Base-by-base conservation (phyloP, 441 rosid species). In the Pelargonium citronellum region DNA sequence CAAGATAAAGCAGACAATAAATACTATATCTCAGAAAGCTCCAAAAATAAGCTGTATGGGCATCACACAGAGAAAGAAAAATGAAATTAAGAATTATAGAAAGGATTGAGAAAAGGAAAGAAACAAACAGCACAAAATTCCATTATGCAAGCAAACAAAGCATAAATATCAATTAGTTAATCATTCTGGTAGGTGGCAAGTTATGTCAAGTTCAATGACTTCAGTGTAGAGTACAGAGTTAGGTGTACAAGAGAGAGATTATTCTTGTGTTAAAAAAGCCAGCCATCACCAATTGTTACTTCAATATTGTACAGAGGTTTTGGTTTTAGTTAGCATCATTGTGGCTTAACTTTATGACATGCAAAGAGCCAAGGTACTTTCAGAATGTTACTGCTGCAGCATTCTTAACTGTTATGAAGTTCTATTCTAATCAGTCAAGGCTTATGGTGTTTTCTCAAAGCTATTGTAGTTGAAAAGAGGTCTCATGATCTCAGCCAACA, bases 61-160 rank as follows among this genome's bases (percentile, higher is more conserved):
- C 19, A 53, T 53, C 60, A 53, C 60, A 69, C 20, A 10, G 13
- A 22, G 55, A 19, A 69, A 3, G 3, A 64, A 49, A 65, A 24
- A 55, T n/a, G 5, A 4, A 55, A 17, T 51, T 67, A 34, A 6
- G 60, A 55, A 43, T 8, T 7, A 15, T 11, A 6, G 8, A 39
- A 47, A 49, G 62, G n/a, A 22, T 10, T 57, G 41, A 22, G 46
- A 55, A 75, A 60, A 58, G 60, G 16, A 22, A 13, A 5, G 4
- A 44, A 1, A 30, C 27, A 57, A 9, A 17, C 30, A 57, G 20
- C 73, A 67, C 55, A 67, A 69, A 77, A 71, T 82, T 72, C 75
- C 67, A 12, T 49, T 47, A 0, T 58, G 51, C 11, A 30, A 30
- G 75, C 58, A 39, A 46, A 49, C 66, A 64, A 64, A 17, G 13